Base-by-base conservation (phyloP, 768 basidiomycete species). In the Hypsizygus marmoreus region DNA sequence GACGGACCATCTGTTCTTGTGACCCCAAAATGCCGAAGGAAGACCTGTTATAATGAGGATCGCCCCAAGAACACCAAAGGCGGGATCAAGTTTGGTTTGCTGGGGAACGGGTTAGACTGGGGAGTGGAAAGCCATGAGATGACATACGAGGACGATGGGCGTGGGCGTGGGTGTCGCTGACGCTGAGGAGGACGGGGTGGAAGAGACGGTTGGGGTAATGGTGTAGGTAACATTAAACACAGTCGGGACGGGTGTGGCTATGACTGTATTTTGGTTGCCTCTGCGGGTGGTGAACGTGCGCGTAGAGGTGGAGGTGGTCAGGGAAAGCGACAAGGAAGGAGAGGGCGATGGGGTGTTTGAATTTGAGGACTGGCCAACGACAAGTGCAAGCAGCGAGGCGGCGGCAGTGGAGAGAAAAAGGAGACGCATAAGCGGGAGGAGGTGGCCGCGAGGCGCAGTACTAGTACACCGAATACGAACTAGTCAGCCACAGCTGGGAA, bases 1-100 rank as follows among this genome's bases (percentile, higher is more conserved):
- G 31, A 71, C 78, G 31, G 59, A 88, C 93, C 95, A 95, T 77
- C 93, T 74, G 65, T 97, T 95, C 76, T 95, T 95, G 71, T 94
- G 92, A 16, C 95, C 95, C 70, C 90, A 85, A 55, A 92, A 91
- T 3, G 90, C 88, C 41, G 90, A 88, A 7, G 92, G 91, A 5
- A 95, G 72, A 36, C 95, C 95, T 7, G 90, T 92, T 38, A 97
- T 59, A 54, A 97, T 92, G 61, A 97, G 82, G 50, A 97, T 67
- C 4, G 81, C 88, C 36, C 95, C 95, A 12, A 94, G 76, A 23
- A 94, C 89, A 40, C 84, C 93, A 66, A 95, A 97, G 12, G 84
- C 93, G 20, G 91, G 90, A 59, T 92, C 89, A 28, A 95, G 70
- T 60, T 70, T 77, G 14, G 93, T 92, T 16, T 74, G 79, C 73